Evolutionary conservation across 345 rosid genomes (phyloP), one percentile per base, ranked within the genome.

Genomic region (Ceriops decandra): DNA sequence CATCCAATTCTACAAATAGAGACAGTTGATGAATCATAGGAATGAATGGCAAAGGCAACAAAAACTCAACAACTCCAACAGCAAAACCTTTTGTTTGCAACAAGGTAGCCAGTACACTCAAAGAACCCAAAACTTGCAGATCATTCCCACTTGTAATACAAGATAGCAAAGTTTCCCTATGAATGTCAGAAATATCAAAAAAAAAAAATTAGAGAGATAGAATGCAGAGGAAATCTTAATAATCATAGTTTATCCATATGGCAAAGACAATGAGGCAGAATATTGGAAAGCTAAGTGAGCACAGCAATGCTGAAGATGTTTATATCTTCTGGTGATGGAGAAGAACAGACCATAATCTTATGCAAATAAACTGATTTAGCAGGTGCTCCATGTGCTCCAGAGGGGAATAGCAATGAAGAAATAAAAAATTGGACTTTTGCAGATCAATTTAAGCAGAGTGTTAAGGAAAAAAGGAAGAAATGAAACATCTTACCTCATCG

Each of bases 41-140:
- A 62, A 70, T 42, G 52, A 68, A 62, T 3, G 33, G 64, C 8
- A 46, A 26, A 47, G 33, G 60, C 8, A 52, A 22, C 49, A 16
- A 20, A 80, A 68, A 28, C 64, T 26, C 46, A 77, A 74, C 2
- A 60, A 64, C 61, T 51, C 56, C 60, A 82, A 58, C 36, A 60
- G 63, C 57, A 68, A 63, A 80, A 92, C 98, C 99, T 89, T 95
- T 95, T 22, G 99, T 90, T 81, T 95, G 99, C 86, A 95, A 81
- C 66, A 95, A 77, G 52, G 91, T 90, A 52, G 98, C 97, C 71
- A 95, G 78, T 74, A 95, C 82, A 82, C 84, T 87, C 79, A 92
- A 83, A 36, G 98, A 90, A 64, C 93, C 96, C 82, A 84, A 67
- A 69, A 88, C 98, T 63, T 80, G 93, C 57, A 83, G 88, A 69